Evolutionary conservation across 1,284 basidiomycete species (phyloP), one percentile per base, ranked within the genome.

Genomic region (Rugosomyces carneus): DNA sequence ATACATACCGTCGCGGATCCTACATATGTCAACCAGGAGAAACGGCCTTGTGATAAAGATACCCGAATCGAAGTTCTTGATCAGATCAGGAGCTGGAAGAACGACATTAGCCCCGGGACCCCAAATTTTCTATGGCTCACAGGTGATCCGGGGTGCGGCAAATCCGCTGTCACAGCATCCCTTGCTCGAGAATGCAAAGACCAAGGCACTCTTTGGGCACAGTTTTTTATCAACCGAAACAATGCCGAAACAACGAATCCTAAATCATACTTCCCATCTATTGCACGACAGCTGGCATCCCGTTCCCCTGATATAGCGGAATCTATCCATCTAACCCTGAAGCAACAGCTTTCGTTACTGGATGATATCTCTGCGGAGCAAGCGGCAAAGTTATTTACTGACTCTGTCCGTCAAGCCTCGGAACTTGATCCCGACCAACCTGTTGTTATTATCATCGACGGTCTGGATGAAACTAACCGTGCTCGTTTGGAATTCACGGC

Each of bases 111-210:
- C 1, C 1, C 16, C 3, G 21, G 26, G 1, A 32, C 40, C 4
- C 39, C 20, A 13, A 45, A 43, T 15, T 50, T 53, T 16, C 43
- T 53, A 2, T 53, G 51, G 51, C 42, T 53, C 11, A 47, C 51
- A 11, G 51, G 51, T 2, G 45, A 53, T 16, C 51, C 51, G 1
- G 51, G 51, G 3, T 47, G 46, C 19, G 52, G 52, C 11, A 53
- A 53, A 45, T 53, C 52, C 8, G 49, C 52, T 6, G 48, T 53
- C 9, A 49, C 52, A 11, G 49, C 52, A 1, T 47, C 49, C 9
- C 37, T 51, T 31, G 42, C 49, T 13, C 19, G 36, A 16, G 39
- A 42, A 27, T 53, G 45, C 42, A 49, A 51, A 26, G 44, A 42
- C 23, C 13, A 35, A 6, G 19, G 18, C 4, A 31, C 49, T 3